Conservation (phyloP, 2,329 filamentous ascomycete genomes). For the Phaeophleospora eucalypticola region DNA sequence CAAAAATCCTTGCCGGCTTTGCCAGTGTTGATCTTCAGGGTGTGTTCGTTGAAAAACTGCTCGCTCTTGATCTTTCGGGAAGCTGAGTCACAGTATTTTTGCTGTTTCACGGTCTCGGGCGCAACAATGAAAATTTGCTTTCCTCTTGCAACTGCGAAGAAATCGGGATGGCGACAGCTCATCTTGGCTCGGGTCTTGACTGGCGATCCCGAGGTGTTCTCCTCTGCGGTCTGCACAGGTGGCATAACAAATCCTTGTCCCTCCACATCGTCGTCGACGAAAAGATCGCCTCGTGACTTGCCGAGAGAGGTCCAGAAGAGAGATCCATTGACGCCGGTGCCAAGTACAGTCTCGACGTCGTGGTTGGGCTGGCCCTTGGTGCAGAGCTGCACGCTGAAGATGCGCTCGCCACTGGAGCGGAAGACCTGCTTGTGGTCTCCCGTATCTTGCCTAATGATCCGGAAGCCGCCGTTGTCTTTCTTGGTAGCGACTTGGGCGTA, state of each 20-base stretch:
- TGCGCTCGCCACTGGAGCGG: conserved; percentile 82
- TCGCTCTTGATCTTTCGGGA: conserved; percentile 73
- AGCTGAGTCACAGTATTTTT: conserved; percentile 48
- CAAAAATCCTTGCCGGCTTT: conserved; percentile 98
- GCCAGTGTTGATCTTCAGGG: conserved; percentile 89
- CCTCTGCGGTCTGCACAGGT: conserved; percentile 77
- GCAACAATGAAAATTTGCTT: conserved; percentile 91
- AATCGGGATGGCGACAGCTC: conserved; percentile 83
- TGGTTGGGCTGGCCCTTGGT: conserved; percentile 53
- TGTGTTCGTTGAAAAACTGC: conserved; percentile 78
- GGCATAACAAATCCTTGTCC: conserved; percentile 85
- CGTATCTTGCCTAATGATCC: conserved; percentile 90
- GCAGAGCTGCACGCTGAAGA: conserved; percentile 89
- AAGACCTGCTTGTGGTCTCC: conserved; percentile 90
- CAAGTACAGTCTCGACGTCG: conserved; percentile 77
- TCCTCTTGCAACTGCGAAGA: conserved; percentile 90
- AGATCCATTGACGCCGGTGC: conserved; percentile 87
- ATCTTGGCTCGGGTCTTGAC: conserved; percentile 92
- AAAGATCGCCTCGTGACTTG: conserved; percentile 71
- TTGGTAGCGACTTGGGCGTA: conserved; percentile 69
- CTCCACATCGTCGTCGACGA: conserved; percentile 74
- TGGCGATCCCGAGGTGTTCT: conserved; percentile 85
- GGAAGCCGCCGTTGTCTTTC: conserved; percentile 78
- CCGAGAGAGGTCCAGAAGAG: conserved; percentile 92
- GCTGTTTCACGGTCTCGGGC: conserved; percentile 52